These are phyloP conservation scores for Clarireedia homoeocarpa DNA, from an alignment of 2,329 filamentous ascomycete species.

Conservation along the genomic window DNA sequence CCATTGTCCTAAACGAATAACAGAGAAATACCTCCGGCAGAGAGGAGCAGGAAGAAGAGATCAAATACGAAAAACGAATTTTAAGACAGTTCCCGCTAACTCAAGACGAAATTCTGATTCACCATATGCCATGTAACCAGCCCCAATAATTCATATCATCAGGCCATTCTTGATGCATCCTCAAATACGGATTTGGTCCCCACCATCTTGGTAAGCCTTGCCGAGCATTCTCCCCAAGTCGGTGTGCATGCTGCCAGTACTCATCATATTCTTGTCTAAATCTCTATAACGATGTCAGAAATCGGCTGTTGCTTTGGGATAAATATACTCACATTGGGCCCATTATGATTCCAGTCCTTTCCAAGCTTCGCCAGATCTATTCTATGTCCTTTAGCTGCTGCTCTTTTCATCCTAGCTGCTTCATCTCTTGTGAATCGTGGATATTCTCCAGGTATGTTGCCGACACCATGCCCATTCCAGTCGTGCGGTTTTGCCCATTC, in stretches of 20 bases:
- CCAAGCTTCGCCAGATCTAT: slow-evolving; percentile 18
- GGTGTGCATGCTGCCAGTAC: slow-evolving; percentile 27
- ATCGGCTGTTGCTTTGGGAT: neutral
- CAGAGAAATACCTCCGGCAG: too few relatives aligned
- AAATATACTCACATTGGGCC: slow-evolving; percentile 20
- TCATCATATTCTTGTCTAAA: slow-evolving; percentile 21
- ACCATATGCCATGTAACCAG: neutral
- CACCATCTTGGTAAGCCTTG: neutral
- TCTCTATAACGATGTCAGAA: slow-evolving; percentile 15
- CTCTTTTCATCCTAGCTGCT: slow-evolving; percentile 11
- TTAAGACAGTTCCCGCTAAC: too few relatives aligned
- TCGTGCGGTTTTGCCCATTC: slow-evolving; percentile 19
- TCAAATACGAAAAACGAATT: too few relatives aligned
- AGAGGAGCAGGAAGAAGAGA: too few relatives aligned
- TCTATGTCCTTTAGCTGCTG: neutral
- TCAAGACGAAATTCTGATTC: neutral
- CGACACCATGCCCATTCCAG: slow-evolving; percentile 13
- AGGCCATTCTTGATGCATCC: slow-evolving; percentile 12
- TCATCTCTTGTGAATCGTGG: slow-evolving; percentile 23
- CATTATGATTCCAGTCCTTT: slow-evolving; percentile 20
- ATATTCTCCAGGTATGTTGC: slow-evolving; percentile 11
- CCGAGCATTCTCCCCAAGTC: slow-evolving; percentile 17
- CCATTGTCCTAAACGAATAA: too few relatives aligned
- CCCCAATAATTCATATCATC: slow-evolving; percentile 13
- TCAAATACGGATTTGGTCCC: slow-evolving; percentile 9